These are phyloP conservation scores for Rhytidiadelphus loreus DNA, from an alignment of 225 moss, liverwort and hornwort species.

Conservation along the genomic window DNA sequence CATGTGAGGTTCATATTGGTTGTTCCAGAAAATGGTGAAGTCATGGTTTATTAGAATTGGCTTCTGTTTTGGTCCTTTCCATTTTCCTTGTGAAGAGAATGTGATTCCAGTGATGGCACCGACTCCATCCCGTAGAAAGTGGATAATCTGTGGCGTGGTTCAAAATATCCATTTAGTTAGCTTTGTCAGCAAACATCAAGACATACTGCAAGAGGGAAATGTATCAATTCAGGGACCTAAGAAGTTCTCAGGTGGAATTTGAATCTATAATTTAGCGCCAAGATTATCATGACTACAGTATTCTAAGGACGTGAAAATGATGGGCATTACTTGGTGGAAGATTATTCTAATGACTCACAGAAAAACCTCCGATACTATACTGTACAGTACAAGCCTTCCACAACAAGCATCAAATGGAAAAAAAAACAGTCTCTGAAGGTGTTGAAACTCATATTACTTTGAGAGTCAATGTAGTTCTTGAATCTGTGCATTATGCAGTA, in stretches of 20 bases:
- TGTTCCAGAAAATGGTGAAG: neutral
- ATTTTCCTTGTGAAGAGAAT: neutral
- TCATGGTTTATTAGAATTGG: neutral
- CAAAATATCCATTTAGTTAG: neutral
- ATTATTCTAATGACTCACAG: neutral
- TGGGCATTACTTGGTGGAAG: neutral
- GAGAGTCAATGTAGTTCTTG: neutral
- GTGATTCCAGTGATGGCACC: neutral
- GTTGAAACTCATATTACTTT: neutral
- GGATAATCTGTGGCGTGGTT: neutral
- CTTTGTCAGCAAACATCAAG: neutral
- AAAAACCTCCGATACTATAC: neutral
- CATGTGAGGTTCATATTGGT: neutral
- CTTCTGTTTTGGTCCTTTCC: neutral
- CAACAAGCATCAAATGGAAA: neutral
- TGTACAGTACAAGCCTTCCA: neutral
- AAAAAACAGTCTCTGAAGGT: neutral
- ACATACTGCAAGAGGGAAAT: neutral
- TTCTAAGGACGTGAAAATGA: neutral
- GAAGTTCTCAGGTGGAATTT: neutral
- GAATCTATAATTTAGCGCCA: neutral
- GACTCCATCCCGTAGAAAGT: neutral
- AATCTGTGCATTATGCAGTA: neutral
- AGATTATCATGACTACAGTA: neutral
- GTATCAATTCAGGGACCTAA: neutral